Conservation (phyloP, 164 flowering plant genomes). For the Vitis amurensis region DNA sequence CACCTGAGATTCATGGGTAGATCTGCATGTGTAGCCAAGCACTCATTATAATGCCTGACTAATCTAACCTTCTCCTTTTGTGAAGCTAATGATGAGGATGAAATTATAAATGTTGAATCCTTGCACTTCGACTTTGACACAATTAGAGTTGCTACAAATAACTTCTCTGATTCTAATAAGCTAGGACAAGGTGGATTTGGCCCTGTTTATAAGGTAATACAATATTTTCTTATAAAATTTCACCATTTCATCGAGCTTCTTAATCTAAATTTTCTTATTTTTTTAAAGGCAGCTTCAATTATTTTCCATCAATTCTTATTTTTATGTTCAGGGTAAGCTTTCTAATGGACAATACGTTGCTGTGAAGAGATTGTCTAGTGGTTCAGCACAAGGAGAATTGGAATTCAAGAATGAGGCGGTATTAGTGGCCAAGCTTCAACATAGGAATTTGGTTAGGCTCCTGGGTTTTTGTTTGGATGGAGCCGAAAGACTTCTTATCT, state of each 20-base stretch:
- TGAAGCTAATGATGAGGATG: constrained; percentile 12
- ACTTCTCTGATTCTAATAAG: constrained; percentile 16
- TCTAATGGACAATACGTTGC: constrained; percentile 6
- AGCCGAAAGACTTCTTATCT: constrained; percentile 4
- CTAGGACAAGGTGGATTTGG: constrained; percentile 30
- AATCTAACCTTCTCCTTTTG: neutral
- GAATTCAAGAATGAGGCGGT: constrained; percentile 12
- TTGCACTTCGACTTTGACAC: constrained; percentile 20
- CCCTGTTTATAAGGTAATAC: constrained; percentile 20
- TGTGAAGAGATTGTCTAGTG: constrained; percentile 1
- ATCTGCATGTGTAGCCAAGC: too few species aligned
- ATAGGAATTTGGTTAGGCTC: too few species aligned
- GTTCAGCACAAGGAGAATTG: constrained; percentile 1
- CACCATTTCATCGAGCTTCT: too few species aligned
- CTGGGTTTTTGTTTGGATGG: too few species aligned
- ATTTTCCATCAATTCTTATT: too few species aligned
- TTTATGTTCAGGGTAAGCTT: constrained; percentile 1
- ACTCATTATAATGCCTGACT: too few species aligned
- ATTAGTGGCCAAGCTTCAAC: constrained; percentile 2
- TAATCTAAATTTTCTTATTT: too few species aligned
- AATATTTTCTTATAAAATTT: too few species aligned
- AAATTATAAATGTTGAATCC: constrained; percentile 15
- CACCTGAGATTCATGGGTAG: too few species aligned
- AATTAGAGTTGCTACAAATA: constrained; percentile 17
- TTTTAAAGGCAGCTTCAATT: too few species aligned